Evolutionary conservation across 805 yeast genomes (phyloP), one percentile per base, ranked within the genome.

Genomic region (Candida schatavii): DNA sequence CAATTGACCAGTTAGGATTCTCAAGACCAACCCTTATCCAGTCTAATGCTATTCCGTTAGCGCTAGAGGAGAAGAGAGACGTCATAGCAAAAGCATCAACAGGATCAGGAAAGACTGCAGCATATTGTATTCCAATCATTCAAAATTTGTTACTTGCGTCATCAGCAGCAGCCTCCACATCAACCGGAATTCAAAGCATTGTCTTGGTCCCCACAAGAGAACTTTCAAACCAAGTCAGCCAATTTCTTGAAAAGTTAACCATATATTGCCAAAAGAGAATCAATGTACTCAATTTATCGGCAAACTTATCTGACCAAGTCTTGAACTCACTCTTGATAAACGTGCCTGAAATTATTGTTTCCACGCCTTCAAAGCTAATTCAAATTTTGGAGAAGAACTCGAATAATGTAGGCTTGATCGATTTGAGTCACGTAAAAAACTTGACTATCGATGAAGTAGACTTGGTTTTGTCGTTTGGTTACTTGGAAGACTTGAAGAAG

Each of bases 361-460:
- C 96, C 1, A 93, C 99, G 0, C 99, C 99, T 10, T 76, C 95
- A 3, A 82, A 85, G 54, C 74, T 90, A 42, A 69, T 85, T 15
- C 68, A 71, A 38, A 53, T 74, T 6, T 56, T 85, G 40, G 82
- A 81, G 43, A 70, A 68, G 43, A 62, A 60, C 36, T 62, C 64
- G 26, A 68, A 74, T 40, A 66, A 69, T 18, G 22, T 9, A 22
- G 39, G 37, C 17, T 54, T 69, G 31, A 61, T 87, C 14, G 74
- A 78, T 40, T 67, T 85, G 41, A 72, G 75, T 19, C 62, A 72
- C 22, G 72, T 93, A 42, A 75, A 76, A 46, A 87, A 78, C 56
- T 65, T 93, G 37, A 95, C 88, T 23, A 85, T 91, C 47, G 99
- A 93, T 68, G 99, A 93, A 65, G 98, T 93, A 22, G 99, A 93